Evolutionary conservation across 2,329 filamentous ascomycete genomes (phyloP).

Genomic region (Trichoderma atroviride): DNA sequence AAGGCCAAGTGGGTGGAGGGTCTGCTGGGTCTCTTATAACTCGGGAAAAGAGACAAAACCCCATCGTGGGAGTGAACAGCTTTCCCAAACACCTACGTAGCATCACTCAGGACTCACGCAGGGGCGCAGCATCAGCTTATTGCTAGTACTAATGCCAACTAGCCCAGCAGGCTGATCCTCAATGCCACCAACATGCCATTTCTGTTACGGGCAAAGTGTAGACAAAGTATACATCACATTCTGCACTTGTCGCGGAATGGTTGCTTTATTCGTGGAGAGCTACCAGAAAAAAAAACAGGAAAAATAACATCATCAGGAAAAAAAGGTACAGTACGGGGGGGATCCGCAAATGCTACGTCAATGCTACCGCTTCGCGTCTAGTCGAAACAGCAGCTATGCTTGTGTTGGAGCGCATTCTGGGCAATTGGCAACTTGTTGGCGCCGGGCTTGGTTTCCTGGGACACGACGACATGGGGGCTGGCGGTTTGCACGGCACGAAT

Average conservation of each 20-base stretch:
- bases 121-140: conserved; percentile 27
- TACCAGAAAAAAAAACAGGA: not conserved
- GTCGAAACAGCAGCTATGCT: not conserved
- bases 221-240: not conserved
- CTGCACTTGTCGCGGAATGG: not conserved
- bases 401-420: not conserved
- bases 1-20: not conserved
- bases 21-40: conserved; percentile 3
- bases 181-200: conserved; percentile 5
- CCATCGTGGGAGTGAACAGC: conserved; percentile 5
- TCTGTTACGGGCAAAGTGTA: not conserved
- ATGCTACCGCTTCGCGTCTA: conserved; percentile 18
- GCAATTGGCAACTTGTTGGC: conserved; percentile 5
- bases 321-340: not conserved
- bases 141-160: not conserved
- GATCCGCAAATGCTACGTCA: not conserved
- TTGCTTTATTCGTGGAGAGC: not conserved
- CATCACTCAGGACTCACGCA: conserved; percentile 2
- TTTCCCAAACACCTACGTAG: not conserved
- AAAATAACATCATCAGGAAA: not conserved
- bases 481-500: conserved; percentile 23
- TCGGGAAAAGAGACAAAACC: not conserved
- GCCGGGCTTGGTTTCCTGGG: not conserved
- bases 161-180: conserved; percentile 15
- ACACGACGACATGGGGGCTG: conserved; percentile 19